Conservation (phyloP, 805 yeast genomes). For the Saccharomyces eubayanus region DNA sequence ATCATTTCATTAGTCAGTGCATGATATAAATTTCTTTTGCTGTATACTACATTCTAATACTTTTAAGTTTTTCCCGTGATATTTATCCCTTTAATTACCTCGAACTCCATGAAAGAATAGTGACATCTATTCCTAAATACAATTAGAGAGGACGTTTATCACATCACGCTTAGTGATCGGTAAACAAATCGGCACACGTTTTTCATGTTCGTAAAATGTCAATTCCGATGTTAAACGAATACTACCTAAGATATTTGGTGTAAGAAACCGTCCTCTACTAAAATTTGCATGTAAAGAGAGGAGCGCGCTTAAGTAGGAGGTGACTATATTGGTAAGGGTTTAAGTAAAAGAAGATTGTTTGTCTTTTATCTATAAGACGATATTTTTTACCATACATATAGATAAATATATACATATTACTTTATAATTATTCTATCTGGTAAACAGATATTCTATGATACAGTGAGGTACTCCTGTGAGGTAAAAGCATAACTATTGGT, state of each 20-base stretch:
- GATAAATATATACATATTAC: not conserved
- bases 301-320: not conserved
- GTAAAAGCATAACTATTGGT: not conserved
- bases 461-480: not conserved
- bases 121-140: not conserved
- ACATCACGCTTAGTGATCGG: not conserved
- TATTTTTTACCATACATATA: not conserved
- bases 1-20: not conserved
- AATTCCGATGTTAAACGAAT: not conserved
- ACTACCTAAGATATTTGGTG: not conserved
- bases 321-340: not conserved
- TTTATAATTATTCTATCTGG: not conserved
- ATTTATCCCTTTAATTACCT: not conserved
- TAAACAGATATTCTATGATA: not conserved
- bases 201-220: not conserved
- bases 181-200: not conserved
- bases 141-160: not conserved
- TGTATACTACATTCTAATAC: not conserved
- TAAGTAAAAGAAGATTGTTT: not conserved
- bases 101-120: not conserved
- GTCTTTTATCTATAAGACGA: not conserved
- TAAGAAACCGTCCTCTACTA: not conserved
- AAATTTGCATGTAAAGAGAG: not conserved
- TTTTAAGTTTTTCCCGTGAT: not conserved
- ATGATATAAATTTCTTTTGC: not conserved